These are phyloP conservation scores for Yarrowia yakushimensis DNA, from an alignment of 805 yeast species.

Conservation along the genomic window DNA sequence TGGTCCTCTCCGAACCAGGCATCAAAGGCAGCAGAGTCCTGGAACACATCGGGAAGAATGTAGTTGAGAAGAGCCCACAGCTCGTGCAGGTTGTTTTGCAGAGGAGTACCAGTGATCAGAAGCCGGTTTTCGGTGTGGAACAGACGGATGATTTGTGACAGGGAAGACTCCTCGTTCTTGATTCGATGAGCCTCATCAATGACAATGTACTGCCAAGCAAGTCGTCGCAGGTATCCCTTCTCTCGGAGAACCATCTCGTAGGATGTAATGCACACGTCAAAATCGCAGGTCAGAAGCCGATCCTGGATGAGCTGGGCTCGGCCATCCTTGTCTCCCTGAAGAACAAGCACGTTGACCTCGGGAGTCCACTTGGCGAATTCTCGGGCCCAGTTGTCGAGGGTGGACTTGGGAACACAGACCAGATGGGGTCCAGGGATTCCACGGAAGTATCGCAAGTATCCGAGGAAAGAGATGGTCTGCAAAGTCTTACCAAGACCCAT, in stretches of 20 bases:
- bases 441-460: constrained; percentile 73
- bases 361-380: constrained; percentile 96
- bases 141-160: constrained; percentile 85
- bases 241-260: constrained; percentile 92
- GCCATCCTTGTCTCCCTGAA: constrained; percentile 83
- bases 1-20: constrained; percentile 69
- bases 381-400: constrained; percentile 93
- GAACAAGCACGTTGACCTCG: constrained; percentile 74
- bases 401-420: constrained; percentile 91
- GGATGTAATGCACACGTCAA: constrained; percentile 87
- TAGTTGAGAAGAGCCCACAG: constrained; percentile 93
- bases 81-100: constrained; percentile 92
- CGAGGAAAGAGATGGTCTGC: constrained; percentile 90
- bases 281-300: constrained; percentile 62
- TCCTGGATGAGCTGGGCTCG: constrained; percentile 59
- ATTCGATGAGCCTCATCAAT: constrained; percentile 97
- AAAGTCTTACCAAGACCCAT: constrained; percentile 97
- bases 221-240: constrained; percentile 68
- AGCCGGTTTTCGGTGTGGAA: constrained; percentile 82
- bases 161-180: constrained; percentile 86
- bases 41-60: constrained; percentile 88
- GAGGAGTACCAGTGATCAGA: constrained; percentile 91
- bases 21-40: constrained; percentile 86
- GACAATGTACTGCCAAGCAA: constrained; percentile 89
- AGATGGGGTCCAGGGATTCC: constrained; percentile 85